Evolutionary conservation across 352 stramenopile species (phyloP).

Genomic region (Hyaloperonospora arabidopsidis): DNA sequence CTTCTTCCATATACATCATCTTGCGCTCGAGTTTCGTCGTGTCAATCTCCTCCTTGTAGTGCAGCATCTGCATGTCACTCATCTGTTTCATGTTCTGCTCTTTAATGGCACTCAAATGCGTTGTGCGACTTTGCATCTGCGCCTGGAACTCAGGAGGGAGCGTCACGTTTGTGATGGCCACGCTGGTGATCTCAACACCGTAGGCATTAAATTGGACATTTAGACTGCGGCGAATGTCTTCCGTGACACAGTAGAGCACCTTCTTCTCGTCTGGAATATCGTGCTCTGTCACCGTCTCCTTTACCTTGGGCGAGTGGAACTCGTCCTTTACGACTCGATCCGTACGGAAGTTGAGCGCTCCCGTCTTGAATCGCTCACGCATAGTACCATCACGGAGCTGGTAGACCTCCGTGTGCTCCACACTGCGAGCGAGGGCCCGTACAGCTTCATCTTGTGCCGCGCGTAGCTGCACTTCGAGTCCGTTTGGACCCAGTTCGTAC

Average conservation of each 20-base stretch:
- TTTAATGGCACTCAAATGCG: slow-evolving; percentile 54
- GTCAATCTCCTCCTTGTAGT: slow-evolving; percentile 49
- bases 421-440: slow-evolving; percentile 66
- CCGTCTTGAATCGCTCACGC: slow-evolving; percentile 56
- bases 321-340: slow-evolving; percentile 16
- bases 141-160: slow-evolving; percentile 8
- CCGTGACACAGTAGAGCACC: slow-evolving; percentile 43
- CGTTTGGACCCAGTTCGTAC: slow-evolving; percentile 78
- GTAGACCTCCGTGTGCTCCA: slow-evolving; percentile 87
- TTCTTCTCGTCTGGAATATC: slow-evolving; percentile 11
- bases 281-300: slow-evolving; percentile 4
- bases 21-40: slow-evolving; percentile 46
- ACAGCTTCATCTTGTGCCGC: slow-evolving; percentile 80
- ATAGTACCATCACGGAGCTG: slow-evolving; percentile 67
- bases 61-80: slow-evolving; percentile 32
- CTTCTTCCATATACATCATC: slow-evolving; percentile 58
- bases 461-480: slow-evolving; percentile 78
- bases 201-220: slow-evolving; percentile 75
- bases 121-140: slow-evolving; percentile 26
- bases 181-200: slow-evolving; percentile 62
- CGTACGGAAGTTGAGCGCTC: slow-evolving; percentile 23
- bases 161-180: slow-evolving; percentile 71
- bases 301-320: slow-evolving; percentile 21
- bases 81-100: slow-evolving; percentile 76
- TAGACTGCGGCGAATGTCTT: slow-evolving; percentile 62